These are phyloP conservation scores for Fusarium graminum DNA, from an alignment of 2,329 filamentous ascomycete species.

Conservation along the genomic window DNA sequence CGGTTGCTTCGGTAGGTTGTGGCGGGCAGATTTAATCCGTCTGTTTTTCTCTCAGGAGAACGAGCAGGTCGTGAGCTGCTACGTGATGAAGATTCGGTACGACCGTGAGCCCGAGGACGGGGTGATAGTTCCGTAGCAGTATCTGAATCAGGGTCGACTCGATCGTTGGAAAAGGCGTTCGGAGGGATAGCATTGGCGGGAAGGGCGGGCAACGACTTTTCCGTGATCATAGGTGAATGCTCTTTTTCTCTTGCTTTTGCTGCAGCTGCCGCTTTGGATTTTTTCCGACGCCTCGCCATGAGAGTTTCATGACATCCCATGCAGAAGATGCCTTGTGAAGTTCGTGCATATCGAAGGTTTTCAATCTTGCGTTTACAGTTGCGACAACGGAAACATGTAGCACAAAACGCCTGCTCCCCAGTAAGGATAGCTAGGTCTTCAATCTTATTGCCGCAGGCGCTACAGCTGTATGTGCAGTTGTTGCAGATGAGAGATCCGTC, in stretches of 20 bases:
- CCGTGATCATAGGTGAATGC: conserved; percentile 75
- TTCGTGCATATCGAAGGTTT: conserved; percentile 96
- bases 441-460: conserved; percentile 95
- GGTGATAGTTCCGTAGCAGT: conserved; percentile 78
- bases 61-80: conserved; percentile 65
- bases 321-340: conserved; percentile 98
- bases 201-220: conserved; percentile 93
- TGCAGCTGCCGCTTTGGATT: conserved; percentile 74
- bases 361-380: conserved; percentile 99
- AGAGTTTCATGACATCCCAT: conserved; percentile 98
- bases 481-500: conserved; percentile 99
- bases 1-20: conserved; percentile 83
- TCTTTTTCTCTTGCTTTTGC: conserved; percentile 74
- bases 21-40: conserved; percentile 77
- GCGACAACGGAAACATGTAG: conserved; percentile 94
- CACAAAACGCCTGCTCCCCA: conserved; percentile 97
- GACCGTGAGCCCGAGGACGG: conserved; percentile 66
- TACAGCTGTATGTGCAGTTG: conserved; percentile 99
- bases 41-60: conserved; percentile 69
- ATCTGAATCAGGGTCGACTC: conserved; percentile 72
- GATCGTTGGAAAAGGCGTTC: conserved; percentile 71
- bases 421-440: conserved; percentile 98
- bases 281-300: conserved; percentile 92
- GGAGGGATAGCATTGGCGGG: conserved; percentile 79
- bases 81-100: conserved; percentile 68